Conservation (phyloP, 805 yeast species). For the Candida ascalaphidarum region DNA sequence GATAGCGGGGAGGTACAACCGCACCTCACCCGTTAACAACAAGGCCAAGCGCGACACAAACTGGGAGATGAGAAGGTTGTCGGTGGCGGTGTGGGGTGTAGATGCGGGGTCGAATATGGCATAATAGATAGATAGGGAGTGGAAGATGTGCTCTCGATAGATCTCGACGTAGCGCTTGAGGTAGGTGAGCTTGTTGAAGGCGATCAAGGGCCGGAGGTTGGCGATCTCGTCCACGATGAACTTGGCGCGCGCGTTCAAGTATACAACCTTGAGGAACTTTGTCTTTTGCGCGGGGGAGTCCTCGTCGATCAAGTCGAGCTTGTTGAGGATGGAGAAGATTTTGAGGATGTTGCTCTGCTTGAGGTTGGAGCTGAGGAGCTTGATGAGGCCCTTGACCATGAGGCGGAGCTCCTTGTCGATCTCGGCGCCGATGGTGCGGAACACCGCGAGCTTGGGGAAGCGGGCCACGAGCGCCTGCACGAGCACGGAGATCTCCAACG, state of each 20-base stretch:
- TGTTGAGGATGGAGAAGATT: slow-evolving; percentile 64
- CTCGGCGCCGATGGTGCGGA: slow-evolving; percentile 40
- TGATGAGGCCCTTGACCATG: slow-evolving; percentile 66
- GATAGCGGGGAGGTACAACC: slow-evolving; percentile 13
- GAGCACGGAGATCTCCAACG: slow-evolving; percentile 74
- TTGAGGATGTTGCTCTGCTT: slow-evolving; percentile 75
- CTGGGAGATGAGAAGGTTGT: slow-evolving; percentile 15
- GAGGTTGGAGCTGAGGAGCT: slow-evolving; percentile 63
- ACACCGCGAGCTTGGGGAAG: slow-evolving; percentile 52
- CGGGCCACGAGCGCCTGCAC: slow-evolving; percentile 60
- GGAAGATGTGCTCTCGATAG: slow-evolving; percentile 74
- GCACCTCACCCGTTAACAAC: slow-evolving; percentile 14
- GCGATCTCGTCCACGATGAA: slow-evolving; percentile 58
- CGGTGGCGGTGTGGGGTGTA: slow-evolving; percentile 7
- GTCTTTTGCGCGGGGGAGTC: slow-evolving; percentile 7
- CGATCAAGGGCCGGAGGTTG: slow-evolving; percentile 46
- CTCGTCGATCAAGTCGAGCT: slow-evolving; percentile 42
- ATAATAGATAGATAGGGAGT: slow-evolving; percentile 57
- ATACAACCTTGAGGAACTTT: slow-evolving; percentile 40
- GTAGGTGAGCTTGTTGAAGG: slow-evolving; percentile 47
- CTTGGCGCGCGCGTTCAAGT: slow-evolving; percentile 57
- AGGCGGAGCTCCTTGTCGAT: slow-evolving; percentile 47
- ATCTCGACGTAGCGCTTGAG: slow-evolving; percentile 77
- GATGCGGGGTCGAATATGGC: slow-evolving; percentile 44
- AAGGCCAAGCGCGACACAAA: slow-evolving; percentile 22